A percentile compares a stretch with the other conserved stretches of the same genome.
Conservation (phyloP, 805 yeast species). For the Sungouiella thailandica region DNA sequence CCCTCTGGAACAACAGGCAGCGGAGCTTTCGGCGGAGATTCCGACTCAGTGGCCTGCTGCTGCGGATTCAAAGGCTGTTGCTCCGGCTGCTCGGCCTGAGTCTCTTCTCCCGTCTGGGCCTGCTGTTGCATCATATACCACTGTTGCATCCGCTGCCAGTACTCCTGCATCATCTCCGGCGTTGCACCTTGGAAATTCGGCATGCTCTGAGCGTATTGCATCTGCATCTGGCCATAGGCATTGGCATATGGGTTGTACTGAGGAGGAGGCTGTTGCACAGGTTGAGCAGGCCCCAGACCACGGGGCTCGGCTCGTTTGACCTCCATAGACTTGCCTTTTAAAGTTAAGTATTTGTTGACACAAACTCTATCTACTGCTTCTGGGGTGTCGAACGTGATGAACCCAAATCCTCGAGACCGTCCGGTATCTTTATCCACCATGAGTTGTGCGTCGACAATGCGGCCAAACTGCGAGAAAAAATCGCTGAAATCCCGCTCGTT, state of each 20-base stretch:
- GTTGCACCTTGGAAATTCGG: constrained; percentile 18
- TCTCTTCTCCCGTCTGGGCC: constrained; percentile 20
- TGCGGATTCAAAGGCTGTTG: constrained; percentile 42
- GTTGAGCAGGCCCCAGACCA: constrained; percentile 47
- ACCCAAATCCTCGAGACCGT: constrained; percentile 94
- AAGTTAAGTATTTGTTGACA: constrained; percentile 70
- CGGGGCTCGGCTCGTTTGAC: constrained; percentile 83
- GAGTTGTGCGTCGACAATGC: constrained; percentile 89
- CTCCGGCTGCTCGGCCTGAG: constrained; percentile 27
- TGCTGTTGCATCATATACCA: constrained; percentile 59
- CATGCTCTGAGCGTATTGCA: constrained; percentile 9
- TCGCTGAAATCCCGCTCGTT: constrained; percentile 85
- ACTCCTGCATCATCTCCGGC: constrained; percentile 59
- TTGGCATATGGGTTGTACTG: constrained; percentile 25
- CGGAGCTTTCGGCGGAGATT: constrained; percentile 5
- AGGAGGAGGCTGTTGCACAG: constrained; percentile 25
- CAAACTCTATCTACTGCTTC: constrained; percentile 90
- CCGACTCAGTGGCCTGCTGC: constrained; percentile 21
- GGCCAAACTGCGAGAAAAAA: constrained; percentile 83
- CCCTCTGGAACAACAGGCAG: no score
- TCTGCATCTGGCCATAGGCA: constrained; percentile 16
- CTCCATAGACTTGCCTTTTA: constrained; percentile 83
- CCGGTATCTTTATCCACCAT: constrained; percentile 98
- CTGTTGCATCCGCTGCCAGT: constrained; percentile 59
- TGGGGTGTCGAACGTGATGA: constrained; percentile 91